Percentiles rank a stretch among this genome's conserved stretches.
Evolutionary conservation across 2,329 filamentous ascomycete species (phyloP).

Genomic region (Colletotrichum musae): DNA sequence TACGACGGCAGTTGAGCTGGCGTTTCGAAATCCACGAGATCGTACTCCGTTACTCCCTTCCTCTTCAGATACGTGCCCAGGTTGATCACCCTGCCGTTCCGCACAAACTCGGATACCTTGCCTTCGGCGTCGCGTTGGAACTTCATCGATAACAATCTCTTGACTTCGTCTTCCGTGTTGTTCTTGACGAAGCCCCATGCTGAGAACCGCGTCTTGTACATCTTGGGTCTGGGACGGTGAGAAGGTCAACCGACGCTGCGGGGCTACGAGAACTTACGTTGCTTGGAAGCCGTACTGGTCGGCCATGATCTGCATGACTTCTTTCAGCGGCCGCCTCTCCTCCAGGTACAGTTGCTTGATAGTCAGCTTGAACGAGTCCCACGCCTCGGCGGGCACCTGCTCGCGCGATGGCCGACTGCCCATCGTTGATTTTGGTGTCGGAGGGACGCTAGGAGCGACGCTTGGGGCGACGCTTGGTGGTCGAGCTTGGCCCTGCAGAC

Average conservation of each 20-base stretch:
- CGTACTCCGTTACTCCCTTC: conserved; percentile 68
- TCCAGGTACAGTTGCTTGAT: conserved; percentile 64
- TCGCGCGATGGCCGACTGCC: conserved; percentile 57
- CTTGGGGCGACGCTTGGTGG: conserved; percentile 36
- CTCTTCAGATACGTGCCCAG: conserved; percentile 67
- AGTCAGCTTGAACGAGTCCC: conserved; percentile 63
- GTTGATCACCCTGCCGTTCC: conserved; percentile 67
- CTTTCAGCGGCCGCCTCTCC: conserved; percentile 65
- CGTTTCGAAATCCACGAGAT: conserved; percentile 62
- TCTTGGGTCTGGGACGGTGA: conserved; percentile 59
- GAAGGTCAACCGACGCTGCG: conserved; percentile 17
- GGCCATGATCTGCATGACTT: conserved; percentile 67
- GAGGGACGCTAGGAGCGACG: conserved; percentile 35
- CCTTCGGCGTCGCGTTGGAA: conserved; percentile 67
- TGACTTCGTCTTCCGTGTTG: conserved; percentile 68
- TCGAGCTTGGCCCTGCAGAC: conserved; percentile 33
- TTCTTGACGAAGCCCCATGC: conserved; percentile 71
- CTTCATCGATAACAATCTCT: conserved; percentile 65
- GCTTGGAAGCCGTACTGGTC: conserved; percentile 64
- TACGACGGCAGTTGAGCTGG: conserved; percentile 59
- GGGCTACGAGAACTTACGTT: conserved; percentile 55
- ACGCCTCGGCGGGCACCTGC: conserved; percentile 61
- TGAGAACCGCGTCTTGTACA: conserved; percentile 70
- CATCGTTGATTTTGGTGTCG: conserved; percentile 48
- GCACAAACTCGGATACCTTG: conserved; percentile 67